These are phyloP conservation scores for Malania oleifera DNA, from an alignment of 164 flowering plant species.

Conservation along the genomic window DNA sequence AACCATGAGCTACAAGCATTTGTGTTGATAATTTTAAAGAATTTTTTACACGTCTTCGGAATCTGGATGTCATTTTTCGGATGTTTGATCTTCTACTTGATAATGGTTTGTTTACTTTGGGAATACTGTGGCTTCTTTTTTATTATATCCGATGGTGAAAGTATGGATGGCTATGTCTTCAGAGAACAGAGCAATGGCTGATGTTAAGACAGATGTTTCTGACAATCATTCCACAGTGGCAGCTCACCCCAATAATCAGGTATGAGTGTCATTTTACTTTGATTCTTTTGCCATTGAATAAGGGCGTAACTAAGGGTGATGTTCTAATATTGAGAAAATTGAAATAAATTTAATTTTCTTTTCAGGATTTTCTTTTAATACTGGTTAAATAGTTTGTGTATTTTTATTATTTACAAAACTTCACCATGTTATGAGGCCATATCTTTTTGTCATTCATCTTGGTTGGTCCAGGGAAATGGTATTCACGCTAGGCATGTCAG, in stretches of 20 bases:
- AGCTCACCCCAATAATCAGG: slow-evolving; percentile 48
- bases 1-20: no score
- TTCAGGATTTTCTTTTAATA: not conserved
- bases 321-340: no score
- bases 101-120: not conserved
- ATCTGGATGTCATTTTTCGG: no score
- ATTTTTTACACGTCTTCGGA: no score
- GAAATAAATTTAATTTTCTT: no score
- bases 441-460: slow-evolving; percentile 8
- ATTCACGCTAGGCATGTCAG: slow-evolving; percentile 78
- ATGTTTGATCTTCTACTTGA: no score
- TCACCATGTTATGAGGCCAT: slow-evolving; percentile 2
- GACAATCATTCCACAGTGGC: slow-evolving; percentile 36
- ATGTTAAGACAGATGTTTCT: slow-evolving; percentile 32
- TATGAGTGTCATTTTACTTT: slow-evolving; percentile 16
- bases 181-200: slow-evolving; percentile 33
- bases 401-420: not conserved
- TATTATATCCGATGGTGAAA: not conserved
- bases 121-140: not conserved
- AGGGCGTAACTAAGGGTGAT: no score
- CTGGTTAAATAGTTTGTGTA: not conserved
- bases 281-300: not conserved
- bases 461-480: slow-evolving; percentile 46
- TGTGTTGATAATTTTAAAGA: no score
- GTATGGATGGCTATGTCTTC: slow-evolving; percentile 6